Percentiles rank a stretch among this genome's conserved stretches.
These are phyloP conservation scores for Trichosporon faecale DNA, from an alignment of 1,284 basidiomycete genomes.

Conservation along the genomic window DNA sequence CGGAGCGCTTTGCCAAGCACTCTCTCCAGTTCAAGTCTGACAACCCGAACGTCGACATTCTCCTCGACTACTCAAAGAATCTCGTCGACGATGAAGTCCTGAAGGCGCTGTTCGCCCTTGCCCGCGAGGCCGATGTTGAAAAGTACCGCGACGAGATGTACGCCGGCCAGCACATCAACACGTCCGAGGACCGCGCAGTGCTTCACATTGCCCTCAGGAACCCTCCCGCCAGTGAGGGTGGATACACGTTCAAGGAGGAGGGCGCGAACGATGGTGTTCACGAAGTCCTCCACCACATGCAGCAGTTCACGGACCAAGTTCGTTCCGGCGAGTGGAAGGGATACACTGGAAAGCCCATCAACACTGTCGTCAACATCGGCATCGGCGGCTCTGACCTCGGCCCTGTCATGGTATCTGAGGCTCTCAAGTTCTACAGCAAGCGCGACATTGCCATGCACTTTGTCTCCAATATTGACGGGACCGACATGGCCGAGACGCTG, in stretches of 20 bases:
- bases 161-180: constrained; percentile 94
- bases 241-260: constrained; percentile 65
- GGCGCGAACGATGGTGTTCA: constrained; percentile 76
- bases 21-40: constrained; percentile 71
- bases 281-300: constrained; percentile 84
- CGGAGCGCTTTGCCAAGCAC: constrained; percentile 77
- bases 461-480: constrained; percentile 97
- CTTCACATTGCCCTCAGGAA: constrained; percentile 92
- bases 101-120: constrained; percentile 70
- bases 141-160: constrained; percentile 88
- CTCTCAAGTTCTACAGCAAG: constrained; percentile 88
- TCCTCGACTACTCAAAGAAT: constrained; percentile 97
- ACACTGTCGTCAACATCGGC: constrained; percentile 95
- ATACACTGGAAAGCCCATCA: constrained; percentile 93
- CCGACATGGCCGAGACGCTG: constrained; percentile 88
- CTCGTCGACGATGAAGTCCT: constrained; percentile 84
- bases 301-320: constrained; percentile 79
- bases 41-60: constrained; percentile 67
- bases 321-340: constrained; percentile 89
- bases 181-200: constrained; percentile 93
- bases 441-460: constrained; percentile 85
- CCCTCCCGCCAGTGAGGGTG: constrained; percentile 58
- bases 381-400: constrained; percentile 98
- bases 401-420: constrained; percentile 98
- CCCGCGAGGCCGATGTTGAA: constrained; percentile 82